Evolutionary conservation across 805 yeast species (phyloP), one percentile per base, ranked within the genome.

Genomic region (Sungouiella blattae): DNA sequence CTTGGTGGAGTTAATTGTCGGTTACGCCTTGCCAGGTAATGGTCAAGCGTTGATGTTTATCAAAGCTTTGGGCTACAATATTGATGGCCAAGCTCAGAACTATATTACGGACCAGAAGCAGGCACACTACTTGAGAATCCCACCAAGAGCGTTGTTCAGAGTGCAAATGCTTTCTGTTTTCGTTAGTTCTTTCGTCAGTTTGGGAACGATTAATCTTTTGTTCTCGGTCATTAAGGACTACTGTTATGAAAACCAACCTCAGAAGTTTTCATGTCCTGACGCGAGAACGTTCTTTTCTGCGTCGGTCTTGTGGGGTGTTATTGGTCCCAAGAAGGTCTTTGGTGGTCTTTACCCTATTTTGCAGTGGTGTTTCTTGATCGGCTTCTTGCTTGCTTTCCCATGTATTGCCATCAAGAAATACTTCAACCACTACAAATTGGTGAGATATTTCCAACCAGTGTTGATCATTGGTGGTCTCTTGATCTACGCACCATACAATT

Each of bases 71-170:
- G 82, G 83, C 16, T 75, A 69, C 52, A 72, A 73, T 43, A 67
- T 77, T 24, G 73, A 72, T 58, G 70, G 71, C 32, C 83, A 78
- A 48, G 83, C 83, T 1, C 65, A 75, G 26, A 61, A 67, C 35
- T 78, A 69, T 50, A 62, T 75, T 20, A 62, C 68, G 7, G 82
- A 78, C 46, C 72, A 75, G 67, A 81, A 81, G 48, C 53, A 77
- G 52, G 85, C 77, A 2, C 86, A 81, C 41, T 83, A 83, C 50
- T 55, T 78, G 50, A 78, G 78, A 46, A 61, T 82, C 13, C 77
- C 83, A 0, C 87, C 87, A 2, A 64, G 78, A 40, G 65, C 78
- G 1, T 60, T 80, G 43, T 79, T 82, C 58, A 56, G 68, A 54
- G 40, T 42, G 16, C 65, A 60, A 45, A 44, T 58, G 31, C 18